Percentiles rank a stretch among this genome's conserved stretches.
phyloP scores from a whole-genome alignment of 2,329 filamentous ascomycete genomes.

The Rhexocercosporidium sp. region DNA sequence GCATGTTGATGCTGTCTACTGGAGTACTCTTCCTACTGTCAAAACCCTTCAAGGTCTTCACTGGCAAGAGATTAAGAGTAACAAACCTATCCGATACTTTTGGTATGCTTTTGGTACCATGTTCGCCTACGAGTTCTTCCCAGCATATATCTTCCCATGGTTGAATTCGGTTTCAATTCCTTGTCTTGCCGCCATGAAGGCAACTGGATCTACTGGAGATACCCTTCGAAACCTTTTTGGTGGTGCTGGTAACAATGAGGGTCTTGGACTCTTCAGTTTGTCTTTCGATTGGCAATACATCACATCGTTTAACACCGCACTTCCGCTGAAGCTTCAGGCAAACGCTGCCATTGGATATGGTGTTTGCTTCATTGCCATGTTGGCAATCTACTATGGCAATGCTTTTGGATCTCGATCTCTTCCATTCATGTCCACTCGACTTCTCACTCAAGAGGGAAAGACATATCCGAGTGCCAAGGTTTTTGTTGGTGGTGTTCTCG shows the following conservation, averaged over 20 bases:
- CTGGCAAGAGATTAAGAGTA: conserved; percentile 45
- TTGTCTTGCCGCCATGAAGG: conserved; percentile 51
- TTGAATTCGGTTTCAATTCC: conserved; percentile 50
- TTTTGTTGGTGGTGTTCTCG: conserved; percentile 47
- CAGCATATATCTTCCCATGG: conserved; percentile 53
- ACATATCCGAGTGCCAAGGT: conserved; percentile 51
- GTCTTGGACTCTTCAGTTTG: conserved; percentile 48
- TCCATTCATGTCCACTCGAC: conserved; percentile 50
- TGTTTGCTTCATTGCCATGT: conserved; percentile 55
- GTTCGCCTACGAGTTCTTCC: conserved; percentile 55
- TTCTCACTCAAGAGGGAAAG: conserved; percentile 46
- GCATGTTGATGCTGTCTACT: conserved; percentile 56
- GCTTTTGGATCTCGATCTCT: conserved; percentile 47
- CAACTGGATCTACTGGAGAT: conserved; percentile 50
- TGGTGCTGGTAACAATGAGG: conserved; percentile 51
- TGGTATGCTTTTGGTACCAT: conserved; percentile 48
- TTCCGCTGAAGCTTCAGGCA: conserved; percentile 56
- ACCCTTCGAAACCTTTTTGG: conserved; percentile 56
- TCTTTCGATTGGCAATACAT: conserved; percentile 56
- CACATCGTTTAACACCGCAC: conserved; percentile 57
- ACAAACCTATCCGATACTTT: conserved; percentile 48
- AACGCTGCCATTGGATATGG: conserved; percentile 53
- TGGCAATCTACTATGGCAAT: conserved; percentile 51
- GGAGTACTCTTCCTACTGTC: conserved; percentile 46
- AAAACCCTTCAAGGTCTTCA: conserved; percentile 49